Base-by-base conservation (phyloP, 208 protist species). In the Trypanosoma lewisi region DNA sequence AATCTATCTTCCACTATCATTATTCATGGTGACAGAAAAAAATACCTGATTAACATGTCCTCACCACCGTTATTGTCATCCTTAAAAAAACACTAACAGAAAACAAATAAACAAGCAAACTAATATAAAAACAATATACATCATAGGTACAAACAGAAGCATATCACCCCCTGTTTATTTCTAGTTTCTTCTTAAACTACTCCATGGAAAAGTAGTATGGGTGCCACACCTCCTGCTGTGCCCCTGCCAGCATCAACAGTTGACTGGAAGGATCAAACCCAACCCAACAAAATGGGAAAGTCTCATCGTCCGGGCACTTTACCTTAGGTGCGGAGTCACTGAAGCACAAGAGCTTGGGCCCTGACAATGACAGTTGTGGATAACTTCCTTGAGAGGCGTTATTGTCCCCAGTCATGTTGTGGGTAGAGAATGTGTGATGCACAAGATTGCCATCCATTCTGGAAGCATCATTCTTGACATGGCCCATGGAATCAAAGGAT, bases 241-340 rank as follows among this genome's bases (percentile, higher is more conserved):
- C 59, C 51, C 82, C 73, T 0, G 78, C n/a, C 39, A 89, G 71
- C 21, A 93, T 69, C 36, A 93, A 54, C 33, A 69, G 62, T 4
- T 37, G 8, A 3, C 54, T 57, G 27, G 19, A 51, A 3, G 39
- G 28, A 54, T 93, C 83, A 56, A 89, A 93, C 14, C 81, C 83
- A 37, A 93, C 60, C 83, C 86, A 93, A 60, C 70, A 84, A 30
- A 70, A 56, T 4, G 70, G 75, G 19, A 77, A 53, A 44, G 65
- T 33, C 9, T 30, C 25, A 16, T 65, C 55, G 34, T 62, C 56
- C 14, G 17, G n/a, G 12, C 33, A 48, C 0, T 16, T 23, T 11
- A 6, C 4, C 6, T 17, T 2, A 12, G 54, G 54, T 4, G 3
- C 1, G 39, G 55, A 21, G n/a, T 64, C 52, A 41, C 39, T 19